Conservation (phyloP, 1,139 yeast species). For the Lodderomyces orthopsilosis region DNA sequence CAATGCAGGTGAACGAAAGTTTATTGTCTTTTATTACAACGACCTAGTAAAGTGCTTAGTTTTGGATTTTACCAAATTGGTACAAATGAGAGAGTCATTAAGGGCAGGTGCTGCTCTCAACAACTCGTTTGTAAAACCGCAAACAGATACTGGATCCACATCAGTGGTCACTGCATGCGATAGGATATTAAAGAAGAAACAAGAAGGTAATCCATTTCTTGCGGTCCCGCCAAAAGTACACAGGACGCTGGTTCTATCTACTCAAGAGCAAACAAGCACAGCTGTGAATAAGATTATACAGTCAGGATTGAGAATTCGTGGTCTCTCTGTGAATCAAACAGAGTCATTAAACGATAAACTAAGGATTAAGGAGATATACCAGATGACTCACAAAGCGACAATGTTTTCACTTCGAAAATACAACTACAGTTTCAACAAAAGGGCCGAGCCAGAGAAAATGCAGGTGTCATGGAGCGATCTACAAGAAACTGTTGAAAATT, state of each 20-base stretch:
- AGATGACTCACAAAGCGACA: slow-evolving; percentile 42
- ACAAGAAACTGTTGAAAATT: slow-evolving; percentile 37
- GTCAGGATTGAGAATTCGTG: slow-evolving; percentile 44
- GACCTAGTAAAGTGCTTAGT: background rate
- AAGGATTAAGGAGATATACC: slow-evolving; percentile 40
- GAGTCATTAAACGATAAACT: slow-evolving; percentile 31
- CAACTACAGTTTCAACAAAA: slow-evolving; percentile 23
- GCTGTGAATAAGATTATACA: slow-evolving; percentile 36
- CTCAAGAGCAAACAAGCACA: slow-evolving; percentile 33
- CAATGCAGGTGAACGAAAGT: slow-evolving; percentile 1
- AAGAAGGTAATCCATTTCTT: slow-evolving; percentile 17
- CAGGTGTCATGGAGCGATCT: slow-evolving; percentile 28
- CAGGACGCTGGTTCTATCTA: slow-evolving; percentile 20
- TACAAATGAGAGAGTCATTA: background rate
- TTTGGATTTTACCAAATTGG: slow-evolving; percentile 1
- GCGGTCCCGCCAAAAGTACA: slow-evolving; percentile 6
- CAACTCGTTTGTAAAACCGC: slow-evolving; percentile 8
- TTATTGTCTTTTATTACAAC: slow-evolving; percentile 1
- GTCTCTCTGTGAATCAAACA: slow-evolving; percentile 28
- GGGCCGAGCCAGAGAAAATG: slow-evolving; percentile 11
- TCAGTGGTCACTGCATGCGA: slow-evolving; percentile 29
- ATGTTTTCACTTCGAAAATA: slow-evolving; percentile 39
- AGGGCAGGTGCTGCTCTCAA: background rate
- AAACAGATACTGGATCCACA: slow-evolving; percentile 1
- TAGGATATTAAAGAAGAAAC: slow-evolving; percentile 32